Percentiles rank a stretch among this genome's conserved stretches.
Conservation (phyloP, 495 filamentous ascomycete genomes). For the Hapsidospora chrysogenum region DNA sequence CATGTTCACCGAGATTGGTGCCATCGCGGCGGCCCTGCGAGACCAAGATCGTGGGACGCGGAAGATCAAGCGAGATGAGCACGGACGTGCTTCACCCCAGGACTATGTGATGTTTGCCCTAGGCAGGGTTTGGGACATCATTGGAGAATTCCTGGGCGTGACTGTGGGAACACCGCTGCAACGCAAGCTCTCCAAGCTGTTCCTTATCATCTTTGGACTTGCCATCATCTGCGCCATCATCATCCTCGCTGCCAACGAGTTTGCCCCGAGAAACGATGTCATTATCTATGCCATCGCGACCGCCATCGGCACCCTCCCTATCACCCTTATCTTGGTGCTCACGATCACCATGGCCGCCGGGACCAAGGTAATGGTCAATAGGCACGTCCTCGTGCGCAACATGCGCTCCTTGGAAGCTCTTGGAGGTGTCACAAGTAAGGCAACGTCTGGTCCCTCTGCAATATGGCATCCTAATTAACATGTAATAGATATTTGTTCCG, state of each 20-base stretch:
- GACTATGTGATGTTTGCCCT: conserved; percentile 17
- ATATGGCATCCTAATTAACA: not conserved
- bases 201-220: conserved; percentile 44
- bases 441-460: not conserved
- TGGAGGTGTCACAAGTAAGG: conserved; percentile 51
- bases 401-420: conserved; percentile 55
- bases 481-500: conserved; percentile 44
- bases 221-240: conserved; percentile 33
- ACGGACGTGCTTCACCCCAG: not conserved
- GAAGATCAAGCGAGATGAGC: not conserved
- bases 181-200: conserved; percentile 28
- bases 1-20: conserved; percentile 58
- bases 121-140: conserved; percentile 28
- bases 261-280: conserved; percentile 20
- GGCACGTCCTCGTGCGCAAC: conserved; percentile 52
- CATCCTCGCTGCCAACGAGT: conserved; percentile 18
- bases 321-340: conserved; percentile 33
- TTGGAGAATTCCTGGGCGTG: conserved; percentile 44
- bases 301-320: conserved; percentile 41
- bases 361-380: conserved; percentile 57
- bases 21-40: conserved; percentile 43
- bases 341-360: conserved; percentile 47
- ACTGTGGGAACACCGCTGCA: conserved; percentile 56
- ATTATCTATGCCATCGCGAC: conserved; percentile 41
- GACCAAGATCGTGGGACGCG: conserved; percentile 19